Conservation (phyloP, 164 flowering plant species). For the Houttuynia cordata region DNA sequence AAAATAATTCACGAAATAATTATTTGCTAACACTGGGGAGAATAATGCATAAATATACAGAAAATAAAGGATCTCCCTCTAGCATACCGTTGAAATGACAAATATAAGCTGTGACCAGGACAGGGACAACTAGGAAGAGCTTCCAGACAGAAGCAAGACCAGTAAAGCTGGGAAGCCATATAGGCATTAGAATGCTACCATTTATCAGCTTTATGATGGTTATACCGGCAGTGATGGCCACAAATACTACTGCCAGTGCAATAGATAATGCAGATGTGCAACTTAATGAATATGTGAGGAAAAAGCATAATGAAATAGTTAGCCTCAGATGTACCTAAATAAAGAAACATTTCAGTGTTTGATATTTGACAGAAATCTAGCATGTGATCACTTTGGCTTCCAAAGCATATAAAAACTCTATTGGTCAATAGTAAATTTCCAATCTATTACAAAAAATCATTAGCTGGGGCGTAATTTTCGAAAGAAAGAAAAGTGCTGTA, state of each 20-base stretch:
- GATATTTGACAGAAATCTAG: background rate
- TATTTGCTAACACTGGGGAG: too few species aligned
- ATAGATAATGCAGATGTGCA: conserved; percentile 87
- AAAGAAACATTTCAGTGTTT: too few species aligned
- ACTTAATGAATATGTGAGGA: conserved; percentile 71
- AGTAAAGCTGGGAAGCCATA: conserved; percentile 56
- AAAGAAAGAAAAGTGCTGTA: too few species aligned
- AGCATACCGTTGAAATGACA: conserved; percentile 91
- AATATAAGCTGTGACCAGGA: conserved; percentile 83
- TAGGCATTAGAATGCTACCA: conserved; percentile 66
- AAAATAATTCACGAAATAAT: too few species aligned
- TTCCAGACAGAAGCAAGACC: conserved; percentile 51
- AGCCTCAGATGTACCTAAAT: background rate
- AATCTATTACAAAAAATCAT: too few species aligned
- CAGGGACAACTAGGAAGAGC: conserved; percentile 81
- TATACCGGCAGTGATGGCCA: conserved; percentile 73
- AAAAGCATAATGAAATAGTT: background rate
- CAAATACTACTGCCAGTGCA: conserved; percentile 77
- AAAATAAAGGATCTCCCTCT: too few species aligned
- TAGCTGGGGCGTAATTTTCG: too few species aligned
- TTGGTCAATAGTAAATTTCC: too few species aligned
- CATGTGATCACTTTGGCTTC: background rate
- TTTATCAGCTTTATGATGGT: conserved; percentile 45
- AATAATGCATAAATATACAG: background rate
- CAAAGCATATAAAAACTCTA: background rate